Evolutionary conservation across 1,139 yeast genomes (phyloP).

Genomic region (Trichomonascaceae sp.): DNA sequence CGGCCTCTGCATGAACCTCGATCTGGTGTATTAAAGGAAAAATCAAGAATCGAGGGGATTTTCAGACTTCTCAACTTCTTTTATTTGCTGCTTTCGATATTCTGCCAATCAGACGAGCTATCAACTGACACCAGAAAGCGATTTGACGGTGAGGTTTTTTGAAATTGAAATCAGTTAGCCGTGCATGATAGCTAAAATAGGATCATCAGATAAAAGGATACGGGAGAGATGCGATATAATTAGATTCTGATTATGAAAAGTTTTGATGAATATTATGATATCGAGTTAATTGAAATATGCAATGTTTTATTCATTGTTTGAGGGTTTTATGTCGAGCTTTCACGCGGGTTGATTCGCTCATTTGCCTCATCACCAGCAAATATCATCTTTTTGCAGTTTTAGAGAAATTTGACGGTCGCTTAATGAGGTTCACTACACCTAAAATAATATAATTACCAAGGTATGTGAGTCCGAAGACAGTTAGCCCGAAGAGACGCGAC

Average conservation of each 20-base stretch:
- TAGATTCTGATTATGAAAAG: background rate
- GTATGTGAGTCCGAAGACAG: background rate
- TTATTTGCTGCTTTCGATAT: background rate
- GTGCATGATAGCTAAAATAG: background rate
- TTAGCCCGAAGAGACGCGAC: background rate
- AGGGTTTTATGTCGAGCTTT: no score
- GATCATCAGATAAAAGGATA: background rate
- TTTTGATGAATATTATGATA: background rate
- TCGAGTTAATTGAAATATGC: background rate
- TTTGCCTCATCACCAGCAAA: background rate
- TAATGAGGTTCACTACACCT: no score
- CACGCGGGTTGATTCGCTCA: background rate
- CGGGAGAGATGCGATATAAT: background rate
- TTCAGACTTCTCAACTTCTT: background rate
- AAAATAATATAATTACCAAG: background rate
- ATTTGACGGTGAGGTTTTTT: background rate
- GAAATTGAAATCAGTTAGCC: background rate
- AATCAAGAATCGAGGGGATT: background rate
- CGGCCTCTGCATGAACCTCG: constrained; percentile 14
- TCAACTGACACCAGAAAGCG: background rate
- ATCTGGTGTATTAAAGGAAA: background rate
- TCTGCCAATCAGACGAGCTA: background rate
- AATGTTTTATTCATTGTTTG: background rate
- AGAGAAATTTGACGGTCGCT: no score
- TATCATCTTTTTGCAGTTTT: no score